These are phyloP conservation scores for Talaromyces sp. DNA, from an alignment of 2,329 filamentous ascomycete genomes.

Conservation along the genomic window DNA sequence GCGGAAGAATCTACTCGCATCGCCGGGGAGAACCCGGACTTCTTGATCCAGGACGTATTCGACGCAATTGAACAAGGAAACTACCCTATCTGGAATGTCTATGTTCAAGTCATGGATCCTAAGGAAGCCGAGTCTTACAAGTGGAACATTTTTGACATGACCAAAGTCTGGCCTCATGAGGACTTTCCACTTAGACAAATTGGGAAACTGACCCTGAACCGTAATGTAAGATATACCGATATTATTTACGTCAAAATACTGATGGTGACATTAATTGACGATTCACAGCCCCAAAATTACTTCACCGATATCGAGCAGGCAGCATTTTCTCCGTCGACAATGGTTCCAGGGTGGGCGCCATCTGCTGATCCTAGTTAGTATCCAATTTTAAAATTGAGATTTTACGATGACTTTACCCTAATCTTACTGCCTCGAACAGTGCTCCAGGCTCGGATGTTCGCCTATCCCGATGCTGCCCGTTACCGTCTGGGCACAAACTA, in stretches of 20 bases:
- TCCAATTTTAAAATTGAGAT: not conserved
- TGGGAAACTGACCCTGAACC: conserved; percentile 48
- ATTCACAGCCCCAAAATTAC: conserved; percentile 49
- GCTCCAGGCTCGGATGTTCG: conserved; percentile 56
- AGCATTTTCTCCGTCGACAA: conserved; percentile 59
- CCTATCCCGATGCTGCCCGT: conserved; percentile 51
- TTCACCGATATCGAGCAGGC: conserved; percentile 64
- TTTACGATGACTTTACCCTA: conserved; percentile 6
- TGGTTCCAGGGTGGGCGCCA: conserved; percentile 60
- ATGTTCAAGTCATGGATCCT: conserved; percentile 51
- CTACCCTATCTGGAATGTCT: conserved; percentile 52
- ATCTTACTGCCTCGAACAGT: conserved; percentile 29
- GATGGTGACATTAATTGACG: conserved; percentile 4
- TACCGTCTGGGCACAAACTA: conserved; percentile 39
- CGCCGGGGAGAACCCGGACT: conserved; percentile 53
- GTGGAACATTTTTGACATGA: conserved; percentile 53
- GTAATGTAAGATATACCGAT: conserved; percentile 33
- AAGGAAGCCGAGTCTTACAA: conserved; percentile 45
- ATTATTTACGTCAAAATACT: not conserved
- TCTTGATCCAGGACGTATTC: conserved; percentile 55
- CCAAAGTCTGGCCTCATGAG: conserved; percentile 50
- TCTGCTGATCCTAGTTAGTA: conserved; percentile 53
- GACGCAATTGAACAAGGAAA: conserved; percentile 55
- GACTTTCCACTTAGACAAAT: conserved; percentile 46
- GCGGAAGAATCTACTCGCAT: conserved; percentile 48